phyloP scores from a whole-genome alignment of 2,329 filamentous ascomycete species.

The Sporothrix luriei region DNA sequence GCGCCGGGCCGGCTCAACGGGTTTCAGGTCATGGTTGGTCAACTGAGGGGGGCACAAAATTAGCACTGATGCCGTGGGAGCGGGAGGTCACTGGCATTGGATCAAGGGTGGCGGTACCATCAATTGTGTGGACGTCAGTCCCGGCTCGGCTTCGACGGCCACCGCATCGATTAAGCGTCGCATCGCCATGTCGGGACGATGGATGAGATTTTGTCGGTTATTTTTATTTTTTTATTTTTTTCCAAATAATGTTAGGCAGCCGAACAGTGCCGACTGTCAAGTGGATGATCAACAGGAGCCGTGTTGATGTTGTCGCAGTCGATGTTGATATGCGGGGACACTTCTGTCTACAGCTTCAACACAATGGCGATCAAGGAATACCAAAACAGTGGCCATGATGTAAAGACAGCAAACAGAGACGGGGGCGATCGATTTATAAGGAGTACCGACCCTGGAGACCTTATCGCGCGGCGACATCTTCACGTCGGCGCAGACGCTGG shows the following conservation, averaged over 20 bases:
- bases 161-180: constrained; percentile 57
- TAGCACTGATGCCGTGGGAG: background rate
- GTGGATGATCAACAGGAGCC: too few species aligned
- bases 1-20: constrained; percentile 75
- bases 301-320: too few species aligned
- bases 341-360: background rate
- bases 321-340: too few species aligned
- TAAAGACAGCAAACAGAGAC: background rate
- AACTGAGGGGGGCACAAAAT: constrained; percentile 53
- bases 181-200: constrained; percentile 12
- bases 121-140: constrained; percentile 75
- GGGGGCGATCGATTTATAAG: background rate
- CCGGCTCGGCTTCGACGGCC: constrained; percentile 73
- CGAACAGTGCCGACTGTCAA: too few species aligned
- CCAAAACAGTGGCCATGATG: background rate
- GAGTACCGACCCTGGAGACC: too few species aligned
- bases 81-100: background rate
- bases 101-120: constrained; percentile 55
- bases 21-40: constrained; percentile 79
- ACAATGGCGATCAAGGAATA: background rate
- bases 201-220: too few species aligned
- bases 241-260: too few species aligned
- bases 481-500: background rate
- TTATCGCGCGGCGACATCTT: background rate
- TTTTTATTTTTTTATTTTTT: too few species aligned